Conservation (phyloP, 1,284 basidiomycete genomes). For the Naganishia cerealis region DNA sequence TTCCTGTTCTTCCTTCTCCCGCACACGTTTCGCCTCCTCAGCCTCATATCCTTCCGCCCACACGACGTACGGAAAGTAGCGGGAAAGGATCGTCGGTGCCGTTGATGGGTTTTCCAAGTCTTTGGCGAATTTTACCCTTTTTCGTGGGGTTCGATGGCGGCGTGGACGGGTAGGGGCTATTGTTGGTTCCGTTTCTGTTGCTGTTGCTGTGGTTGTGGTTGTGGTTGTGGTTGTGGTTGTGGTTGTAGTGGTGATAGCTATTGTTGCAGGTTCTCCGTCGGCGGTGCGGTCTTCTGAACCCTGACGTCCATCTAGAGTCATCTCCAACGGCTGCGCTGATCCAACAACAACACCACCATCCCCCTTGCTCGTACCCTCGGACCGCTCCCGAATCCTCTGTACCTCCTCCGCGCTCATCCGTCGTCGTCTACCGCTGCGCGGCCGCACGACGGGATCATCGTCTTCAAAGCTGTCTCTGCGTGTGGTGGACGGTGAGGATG, state of each 20-base stretch:
- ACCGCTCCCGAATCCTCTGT: neutral
- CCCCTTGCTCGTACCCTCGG: neutral
- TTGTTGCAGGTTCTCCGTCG: neutral
- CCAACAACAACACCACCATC: neutral
- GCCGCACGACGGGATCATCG: neutral
- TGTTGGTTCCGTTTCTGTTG: no score
- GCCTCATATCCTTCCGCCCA: neutral
- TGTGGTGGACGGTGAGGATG: neutral
- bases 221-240: no score
- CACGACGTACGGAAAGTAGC: neutral
- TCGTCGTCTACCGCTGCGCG: neutral
- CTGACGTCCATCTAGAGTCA: no score
- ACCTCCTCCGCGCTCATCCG: neutral
- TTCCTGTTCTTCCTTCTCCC: neutral
- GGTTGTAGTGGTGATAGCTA: no score
- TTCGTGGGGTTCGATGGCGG: neutral
- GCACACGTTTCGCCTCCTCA: neutral
- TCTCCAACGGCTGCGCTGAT: no score
- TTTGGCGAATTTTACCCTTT: neutral
- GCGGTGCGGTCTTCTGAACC: no score
- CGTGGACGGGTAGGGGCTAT: no score
- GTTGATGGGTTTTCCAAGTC: neutral
- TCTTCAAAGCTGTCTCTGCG: neutral
- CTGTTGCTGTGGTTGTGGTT: no score
- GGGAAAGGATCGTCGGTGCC: neutral